Conservation (phyloP, 345 rosid species). For the Zanthoxylum bungeanum region DNA sequence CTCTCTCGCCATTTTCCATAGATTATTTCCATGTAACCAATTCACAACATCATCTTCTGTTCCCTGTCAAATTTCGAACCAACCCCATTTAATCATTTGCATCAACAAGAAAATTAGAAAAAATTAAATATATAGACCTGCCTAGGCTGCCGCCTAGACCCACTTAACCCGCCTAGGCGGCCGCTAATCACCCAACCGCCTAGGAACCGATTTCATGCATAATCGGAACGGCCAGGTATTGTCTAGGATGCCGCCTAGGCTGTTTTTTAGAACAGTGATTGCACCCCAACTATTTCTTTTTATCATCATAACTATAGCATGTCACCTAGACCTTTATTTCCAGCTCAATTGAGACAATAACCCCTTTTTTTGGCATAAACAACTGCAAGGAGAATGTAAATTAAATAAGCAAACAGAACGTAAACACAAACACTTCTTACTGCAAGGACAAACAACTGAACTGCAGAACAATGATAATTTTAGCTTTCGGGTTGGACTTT, state of each 20-base stretch:
- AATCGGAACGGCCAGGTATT: too few relatives aligned
- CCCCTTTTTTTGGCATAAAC: too few relatives aligned
- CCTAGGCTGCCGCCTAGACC: too few relatives aligned
- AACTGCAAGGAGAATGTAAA: background rate
- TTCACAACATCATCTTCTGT: conserved; percentile 97
- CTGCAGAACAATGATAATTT: background rate
- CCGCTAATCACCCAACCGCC: too few relatives aligned
- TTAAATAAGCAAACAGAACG: background rate
- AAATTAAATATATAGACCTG: too few relatives aligned
- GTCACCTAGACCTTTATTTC: background rate
- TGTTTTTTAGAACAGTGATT: too few relatives aligned
- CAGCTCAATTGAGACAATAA: too few relatives aligned
- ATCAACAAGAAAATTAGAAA: background rate
- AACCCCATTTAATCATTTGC: background rate
- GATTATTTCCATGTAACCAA: conserved; percentile 90
- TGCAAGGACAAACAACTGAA: background rate
- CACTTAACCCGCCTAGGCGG: too few relatives aligned
- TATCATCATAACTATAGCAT: background rate
- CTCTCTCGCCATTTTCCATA: conserved; percentile 89
- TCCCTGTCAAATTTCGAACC: conserved; percentile 48
- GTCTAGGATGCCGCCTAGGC: too few relatives aligned
- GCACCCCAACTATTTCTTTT: background rate
- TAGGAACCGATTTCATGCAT: too few relatives aligned
- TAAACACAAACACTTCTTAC: background rate
- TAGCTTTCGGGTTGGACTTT: background rate